A percentile compares a stretch with the other conserved stretches of the same genome.
Conservation (phyloP, 352 stramenopile species). For the Phytophthora melonis region DNA sequence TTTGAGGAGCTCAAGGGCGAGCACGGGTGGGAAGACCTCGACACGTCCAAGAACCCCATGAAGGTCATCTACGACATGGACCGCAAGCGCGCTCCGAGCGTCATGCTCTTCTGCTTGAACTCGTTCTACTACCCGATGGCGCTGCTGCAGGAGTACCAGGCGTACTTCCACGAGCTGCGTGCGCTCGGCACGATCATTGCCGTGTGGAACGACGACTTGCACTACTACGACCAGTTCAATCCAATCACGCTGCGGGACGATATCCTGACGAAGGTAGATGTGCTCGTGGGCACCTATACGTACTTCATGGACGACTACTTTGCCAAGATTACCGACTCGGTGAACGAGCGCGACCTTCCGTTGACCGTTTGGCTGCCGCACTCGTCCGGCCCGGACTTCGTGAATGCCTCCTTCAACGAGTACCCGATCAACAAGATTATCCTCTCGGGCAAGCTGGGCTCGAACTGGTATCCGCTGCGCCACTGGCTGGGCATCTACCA, state of each 20-base stretch:
- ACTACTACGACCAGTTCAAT: conserved; percentile 85
- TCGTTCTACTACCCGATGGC: conserved; percentile 75
- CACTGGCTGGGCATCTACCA: conserved; percentile 76
- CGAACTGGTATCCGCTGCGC: conserved; percentile 71
- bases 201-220: conserved; percentile 84
- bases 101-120: conserved; percentile 83
- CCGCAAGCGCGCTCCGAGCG: conserved; percentile 64
- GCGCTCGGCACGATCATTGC: conserved; percentile 72
- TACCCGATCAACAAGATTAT: conserved; percentile 83
- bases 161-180: conserved; percentile 77
- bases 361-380: conserved; percentile 78
- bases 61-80: conserved; percentile 75
- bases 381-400: conserved; percentile 69
- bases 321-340: conserved; percentile 50
- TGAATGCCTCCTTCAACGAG: conserved; percentile 66
- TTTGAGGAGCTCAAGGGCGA: conserved; percentile 73
- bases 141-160: conserved; percentile 65
- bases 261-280: conserved; percentile 72
- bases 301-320: conserved; percentile 88
- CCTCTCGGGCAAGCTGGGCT: conserved; percentile 61
- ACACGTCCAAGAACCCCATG: conserved; percentile 57
- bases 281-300: conserved; percentile 77
- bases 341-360: conserved; percentile 69
- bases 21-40: conserved; percentile 75
- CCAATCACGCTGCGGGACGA: conserved; percentile 63